phyloP scores from a whole-genome alignment of 345 rosid species.

The Syzygium aqueum region DNA sequence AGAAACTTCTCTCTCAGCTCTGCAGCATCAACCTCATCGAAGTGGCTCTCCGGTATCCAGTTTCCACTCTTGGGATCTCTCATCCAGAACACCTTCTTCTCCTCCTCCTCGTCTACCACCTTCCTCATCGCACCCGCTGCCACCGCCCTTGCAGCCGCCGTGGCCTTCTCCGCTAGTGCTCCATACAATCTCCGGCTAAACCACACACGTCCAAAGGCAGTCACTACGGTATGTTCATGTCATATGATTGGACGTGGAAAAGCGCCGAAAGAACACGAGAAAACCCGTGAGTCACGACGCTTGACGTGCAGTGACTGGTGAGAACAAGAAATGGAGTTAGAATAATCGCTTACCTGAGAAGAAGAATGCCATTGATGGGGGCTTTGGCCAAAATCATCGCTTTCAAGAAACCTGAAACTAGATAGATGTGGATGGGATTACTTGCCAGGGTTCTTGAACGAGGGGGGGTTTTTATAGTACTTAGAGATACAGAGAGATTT shows the following conservation, averaged over 20 bases:
- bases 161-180: not conserved
- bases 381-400: not conserved
- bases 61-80: slow-evolving; percentile 42
- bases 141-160: not conserved
- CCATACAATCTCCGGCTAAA: not conserved
- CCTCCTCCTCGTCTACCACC: not conserved
- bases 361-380: not conserved
- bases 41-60: slow-evolving; percentile 43
- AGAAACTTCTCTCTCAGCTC: not conserved
- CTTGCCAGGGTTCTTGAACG: not conserved
- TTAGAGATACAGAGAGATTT: not conserved
- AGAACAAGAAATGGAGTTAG: not conserved
- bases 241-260: not conserved
- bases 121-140: not conserved
- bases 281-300: not conserved
- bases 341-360: not conserved
- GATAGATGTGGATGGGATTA: not conserved
- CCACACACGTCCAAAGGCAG: not conserved
- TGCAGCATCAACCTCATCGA: slow-evolving; percentile 3
- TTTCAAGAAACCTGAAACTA: not conserved
- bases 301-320: not conserved
- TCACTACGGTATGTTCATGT: not conserved
- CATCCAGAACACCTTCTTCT: slow-evolving; percentile 27
- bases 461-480: not conserved
- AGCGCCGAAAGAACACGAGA: not conserved